Evolutionary conservation across 345 rosid genomes (phyloP).

Genomic region (Melaleuca quinquenervia): DNA sequence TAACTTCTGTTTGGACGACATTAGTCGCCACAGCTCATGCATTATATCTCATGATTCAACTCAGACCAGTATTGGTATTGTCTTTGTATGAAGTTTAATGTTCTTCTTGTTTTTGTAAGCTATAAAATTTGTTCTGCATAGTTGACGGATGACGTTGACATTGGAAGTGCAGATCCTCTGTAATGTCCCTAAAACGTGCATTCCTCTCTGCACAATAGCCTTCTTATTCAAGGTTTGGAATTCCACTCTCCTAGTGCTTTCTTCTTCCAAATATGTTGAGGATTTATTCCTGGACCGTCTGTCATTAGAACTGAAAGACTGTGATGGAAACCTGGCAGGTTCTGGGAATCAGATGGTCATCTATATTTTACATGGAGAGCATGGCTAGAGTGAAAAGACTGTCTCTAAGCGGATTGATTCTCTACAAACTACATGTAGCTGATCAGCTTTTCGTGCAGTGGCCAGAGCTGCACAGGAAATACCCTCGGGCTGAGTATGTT

Average conservation of each 20-base stretch:
- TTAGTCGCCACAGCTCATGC: slow-evolving; percentile 61
- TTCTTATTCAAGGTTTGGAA: slow-evolving; percentile 63
- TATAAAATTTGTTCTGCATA: background rate
- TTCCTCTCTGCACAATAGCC: slow-evolving; percentile 73
- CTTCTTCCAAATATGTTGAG: background rate
- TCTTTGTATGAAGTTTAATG: background rate
- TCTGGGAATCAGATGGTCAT: slow-evolving; percentile 74
- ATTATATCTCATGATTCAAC: slow-evolving; percentile 58
- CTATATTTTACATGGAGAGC: slow-evolving; percentile 81
- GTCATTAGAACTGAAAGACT: background rate
- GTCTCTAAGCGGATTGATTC: slow-evolving; percentile 80
- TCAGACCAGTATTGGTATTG: slow-evolving; percentile 83
- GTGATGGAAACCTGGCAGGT: slow-evolving; percentile 20
- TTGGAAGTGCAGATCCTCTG: slow-evolving; percentile 52
- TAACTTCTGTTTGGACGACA: slow-evolving; percentile 82
- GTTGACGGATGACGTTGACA: background rate
- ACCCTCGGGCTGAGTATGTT: slow-evolving; percentile 64
- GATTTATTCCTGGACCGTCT: background rate
- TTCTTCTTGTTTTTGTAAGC: background rate
- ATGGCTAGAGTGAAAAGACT: slow-evolving; percentile 86
- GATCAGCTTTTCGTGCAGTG: slow-evolving; percentile 91
- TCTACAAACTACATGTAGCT: slow-evolving; percentile 65
- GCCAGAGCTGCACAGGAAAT: slow-evolving; percentile 63
- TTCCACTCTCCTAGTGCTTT: background rate
- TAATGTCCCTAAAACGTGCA: slow-evolving; percentile 84